Base-by-base conservation (phyloP, 176 grass and related monocot species). In the Eleusine indica region DNA sequence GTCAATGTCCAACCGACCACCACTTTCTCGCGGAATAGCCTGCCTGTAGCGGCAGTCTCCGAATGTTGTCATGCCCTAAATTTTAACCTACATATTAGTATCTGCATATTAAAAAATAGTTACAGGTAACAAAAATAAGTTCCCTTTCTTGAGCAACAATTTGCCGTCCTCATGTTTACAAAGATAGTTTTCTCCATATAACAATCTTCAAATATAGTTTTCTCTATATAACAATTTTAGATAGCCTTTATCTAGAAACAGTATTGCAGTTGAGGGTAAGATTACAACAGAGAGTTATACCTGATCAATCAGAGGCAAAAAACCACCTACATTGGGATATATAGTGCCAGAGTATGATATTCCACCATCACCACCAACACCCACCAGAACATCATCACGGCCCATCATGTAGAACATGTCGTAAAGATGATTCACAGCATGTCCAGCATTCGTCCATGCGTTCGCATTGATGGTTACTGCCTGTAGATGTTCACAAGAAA, bases 351-450 rank as follows among this genome's bases (percentile, higher is more conserved):
- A 73, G 22, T 89, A 61, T 67, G 92, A 90, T 85, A 94, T 94
- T 51, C 95, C 95, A 68, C 92, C 95, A 2, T 97, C 95, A 19
- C 95, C 95, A 19, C 95, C 90, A n/a, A 92, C 38, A n/a, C 95
- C 92, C n/a, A 97, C 90, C 1, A 39, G 60, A 14, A 97, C 87
- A 63, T 97, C 92, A 47, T 97, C 92, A 14, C 92, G 86, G 65
- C 80, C 85, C 95, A 97, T 97, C 95, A 94, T 97, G 77, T 97
- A 94, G 43, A 94, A 84, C 35, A 94, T 90, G 73, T 94, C 95
- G 44, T 97, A 97, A 10, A 91, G 4, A 32, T 97, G 88, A 74
- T 94, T 97, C 47, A 94, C 92, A 29, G 92, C 92, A 80, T 97
- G 95, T 3, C 88, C 95, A 25, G 88, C 90, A 71, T 97, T 81